Evolutionary conservation across 371 early-diverging fungal species (phyloP).

Genomic region (Mortierella sp.): DNA sequence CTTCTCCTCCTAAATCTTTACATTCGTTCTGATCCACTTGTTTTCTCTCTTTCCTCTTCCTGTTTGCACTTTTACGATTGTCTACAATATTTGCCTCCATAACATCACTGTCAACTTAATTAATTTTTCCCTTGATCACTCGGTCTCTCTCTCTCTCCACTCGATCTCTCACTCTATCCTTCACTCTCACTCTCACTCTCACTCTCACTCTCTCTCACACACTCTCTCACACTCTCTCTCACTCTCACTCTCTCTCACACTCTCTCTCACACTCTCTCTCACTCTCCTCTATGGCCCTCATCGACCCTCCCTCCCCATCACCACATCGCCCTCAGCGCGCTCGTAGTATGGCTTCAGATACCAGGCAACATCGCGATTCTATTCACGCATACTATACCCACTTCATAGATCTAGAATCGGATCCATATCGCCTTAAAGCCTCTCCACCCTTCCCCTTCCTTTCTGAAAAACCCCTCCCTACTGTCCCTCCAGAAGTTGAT

Average conservation of each 20-base stretch:
- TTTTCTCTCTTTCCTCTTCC: too few relatives aligned
- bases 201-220: too few relatives aligned
- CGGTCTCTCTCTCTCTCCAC: neutral
- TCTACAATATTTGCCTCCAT: too few relatives aligned
- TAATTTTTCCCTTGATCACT: neutral
- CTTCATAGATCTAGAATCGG: neutral
- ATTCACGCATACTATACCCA: constrained; percentile 10
- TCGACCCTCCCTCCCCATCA: constrained; percentile 6
- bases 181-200: too few relatives aligned
- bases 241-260: neutral
- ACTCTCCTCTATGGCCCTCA: neutral
- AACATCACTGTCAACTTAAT: too few relatives aligned
- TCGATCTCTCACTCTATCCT: neutral
- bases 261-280: too few relatives aligned
- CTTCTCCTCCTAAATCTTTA: too few relatives aligned
- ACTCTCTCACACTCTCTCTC: too few relatives aligned
- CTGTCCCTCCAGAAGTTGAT: constrained; percentile 14
- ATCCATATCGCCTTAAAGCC: neutral
- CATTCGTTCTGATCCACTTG: neutral
- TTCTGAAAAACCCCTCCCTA: neutral
- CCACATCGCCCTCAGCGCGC: constrained; percentile 37
- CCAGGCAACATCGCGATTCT: neutral
- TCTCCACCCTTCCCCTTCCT: neutral
- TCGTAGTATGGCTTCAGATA: constrained; percentile 39
- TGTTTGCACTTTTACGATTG: too few relatives aligned